phyloP scores from a whole-genome alignment of 2,329 filamentous ascomycete genomes.

The Tolypocladium endophyticum region DNA sequence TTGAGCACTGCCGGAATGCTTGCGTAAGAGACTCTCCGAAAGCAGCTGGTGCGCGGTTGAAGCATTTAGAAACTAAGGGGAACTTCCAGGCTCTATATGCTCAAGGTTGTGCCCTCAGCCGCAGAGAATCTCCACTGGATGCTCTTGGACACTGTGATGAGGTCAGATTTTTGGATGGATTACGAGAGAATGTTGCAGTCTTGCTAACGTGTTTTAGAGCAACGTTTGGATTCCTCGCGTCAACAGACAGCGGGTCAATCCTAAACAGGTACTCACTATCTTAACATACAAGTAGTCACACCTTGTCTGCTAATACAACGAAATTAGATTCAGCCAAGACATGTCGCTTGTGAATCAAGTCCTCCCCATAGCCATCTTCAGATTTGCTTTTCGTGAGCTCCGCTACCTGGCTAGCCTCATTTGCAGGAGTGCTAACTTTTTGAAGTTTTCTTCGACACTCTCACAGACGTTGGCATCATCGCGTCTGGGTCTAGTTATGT shows the following conservation, averaged over 20 bases:
- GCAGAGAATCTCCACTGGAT: slow-evolving; percentile 1
- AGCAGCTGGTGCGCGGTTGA: background rate
- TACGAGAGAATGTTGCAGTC: background rate
- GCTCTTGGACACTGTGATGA: slow-evolving; percentile 1
- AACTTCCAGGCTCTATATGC: slow-evolving; percentile 1
- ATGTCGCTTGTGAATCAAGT: slow-evolving; percentile 5
- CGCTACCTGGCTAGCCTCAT: background rate
- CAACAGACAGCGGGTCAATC: background rate
- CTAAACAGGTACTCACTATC: slow-evolving; percentile 1
- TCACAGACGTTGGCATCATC: slow-evolving; percentile 21
- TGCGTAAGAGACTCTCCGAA: background rate
- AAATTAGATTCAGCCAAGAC: slow-evolving; percentile 6
- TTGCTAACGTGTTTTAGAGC: background rate
- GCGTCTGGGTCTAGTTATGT: slow-evolving; percentile 28
- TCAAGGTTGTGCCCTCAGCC: background rate
- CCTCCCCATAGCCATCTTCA: slow-evolving; percentile 1
- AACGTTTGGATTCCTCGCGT: slow-evolving; percentile 1
- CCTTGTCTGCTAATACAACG: background rate
- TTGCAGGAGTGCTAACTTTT: background rate
- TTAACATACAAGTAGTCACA: background rate
- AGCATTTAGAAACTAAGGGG: background rate
- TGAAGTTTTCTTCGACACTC: background rate
- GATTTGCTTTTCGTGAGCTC: slow-evolving; percentile 1
- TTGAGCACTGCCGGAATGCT: background rate
- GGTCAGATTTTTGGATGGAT: background rate